These are phyloP conservation scores for Schwanniomyces sp. DNA, from an alignment of 805 yeast genomes.

Conservation along the genomic window DNA sequence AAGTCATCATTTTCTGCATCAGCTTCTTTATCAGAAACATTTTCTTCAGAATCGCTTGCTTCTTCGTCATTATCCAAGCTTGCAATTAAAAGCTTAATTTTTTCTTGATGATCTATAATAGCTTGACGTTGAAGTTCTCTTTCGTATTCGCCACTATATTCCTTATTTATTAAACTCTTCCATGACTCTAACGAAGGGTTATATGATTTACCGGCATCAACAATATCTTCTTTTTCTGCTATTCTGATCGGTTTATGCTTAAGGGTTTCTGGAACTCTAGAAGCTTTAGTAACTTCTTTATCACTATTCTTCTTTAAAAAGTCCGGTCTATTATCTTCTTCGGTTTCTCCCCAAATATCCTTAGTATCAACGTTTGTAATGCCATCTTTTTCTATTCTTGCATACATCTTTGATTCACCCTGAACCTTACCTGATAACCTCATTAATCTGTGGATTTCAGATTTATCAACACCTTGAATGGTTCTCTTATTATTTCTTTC, in stretches of 20 bases:
- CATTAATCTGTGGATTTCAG: slow-evolving; percentile 65
- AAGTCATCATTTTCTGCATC: slow-evolving; percentile 30
- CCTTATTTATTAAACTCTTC: slow-evolving; percentile 68
- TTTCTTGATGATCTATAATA: slow-evolving; percentile 61
- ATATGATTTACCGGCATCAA: slow-evolving; percentile 89
- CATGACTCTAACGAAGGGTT: slow-evolving; percentile 87
- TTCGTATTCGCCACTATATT: slow-evolving; percentile 62
- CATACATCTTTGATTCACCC: slow-evolving; percentile 51
- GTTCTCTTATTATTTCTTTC: slow-evolving; percentile 39
- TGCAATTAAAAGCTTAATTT: slow-evolving; percentile 64
- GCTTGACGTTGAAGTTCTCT: slow-evolving; percentile 63
- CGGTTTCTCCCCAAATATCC: slow-evolving; percentile 71
- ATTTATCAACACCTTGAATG: slow-evolving; percentile 62
- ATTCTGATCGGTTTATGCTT: slow-evolving; percentile 53
- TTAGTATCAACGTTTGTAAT: slow-evolving; percentile 42
- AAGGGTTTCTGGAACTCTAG: slow-evolving; percentile 54
- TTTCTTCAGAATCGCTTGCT: slow-evolving; percentile 36
- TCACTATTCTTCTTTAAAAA: slow-evolving; percentile 15
- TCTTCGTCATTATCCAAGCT: slow-evolving; percentile 61
- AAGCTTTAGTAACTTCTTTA: slow-evolving; percentile 43
- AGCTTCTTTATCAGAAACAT: slow-evolving; percentile 29
- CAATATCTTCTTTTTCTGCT: slow-evolving; percentile 43
- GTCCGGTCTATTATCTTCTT: slow-evolving; percentile 15
- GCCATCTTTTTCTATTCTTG: slow-evolving; percentile 66
- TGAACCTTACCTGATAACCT: slow-evolving; percentile 72